phyloP scores from a whole-genome alignment of 2,329 filamentous ascomycete genomes.

The Botrytis paeoniae region DNA sequence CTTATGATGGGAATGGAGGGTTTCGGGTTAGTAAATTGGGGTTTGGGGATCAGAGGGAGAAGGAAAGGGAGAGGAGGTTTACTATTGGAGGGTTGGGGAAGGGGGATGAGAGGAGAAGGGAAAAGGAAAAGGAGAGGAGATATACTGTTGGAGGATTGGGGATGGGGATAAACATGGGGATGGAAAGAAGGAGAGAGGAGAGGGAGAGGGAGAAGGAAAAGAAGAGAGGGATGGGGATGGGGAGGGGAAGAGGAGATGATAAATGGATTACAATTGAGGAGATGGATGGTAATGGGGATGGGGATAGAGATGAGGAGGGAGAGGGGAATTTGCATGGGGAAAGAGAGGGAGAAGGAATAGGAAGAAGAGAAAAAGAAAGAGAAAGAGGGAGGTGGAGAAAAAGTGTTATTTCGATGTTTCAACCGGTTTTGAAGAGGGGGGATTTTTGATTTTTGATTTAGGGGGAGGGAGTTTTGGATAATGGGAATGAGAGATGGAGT shows the following conservation, averaged over 20 bases:
- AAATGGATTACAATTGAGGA: neutral
- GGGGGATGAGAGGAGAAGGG: neutral
- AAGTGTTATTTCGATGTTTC: neutral
- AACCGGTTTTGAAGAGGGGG: neutral
- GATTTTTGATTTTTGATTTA: neutral
- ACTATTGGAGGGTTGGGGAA: neutral
- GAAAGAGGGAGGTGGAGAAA: neutral
- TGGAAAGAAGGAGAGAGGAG: neutral
- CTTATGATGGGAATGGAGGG: neutral
- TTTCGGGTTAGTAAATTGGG: neutral
- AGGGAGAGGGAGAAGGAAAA: neutral
- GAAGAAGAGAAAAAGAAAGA: neutral
- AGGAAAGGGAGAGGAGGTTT: neutral
- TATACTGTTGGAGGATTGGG: neutral
- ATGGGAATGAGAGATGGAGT: no score
- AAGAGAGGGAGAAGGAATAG: neutral
- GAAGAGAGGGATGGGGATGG: neutral
- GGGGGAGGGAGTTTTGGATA: no score
- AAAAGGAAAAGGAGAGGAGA: neutral
- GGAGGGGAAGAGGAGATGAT: neutral
- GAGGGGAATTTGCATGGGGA: no score
- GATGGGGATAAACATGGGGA: neutral
- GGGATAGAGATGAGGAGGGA: no score
- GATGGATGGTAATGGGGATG: neutral
- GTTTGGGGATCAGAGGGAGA: neutral